Evolutionary conservation across 2,329 filamentous ascomycete species (phyloP).

Genomic region (Leptodontidium sp.): DNA sequence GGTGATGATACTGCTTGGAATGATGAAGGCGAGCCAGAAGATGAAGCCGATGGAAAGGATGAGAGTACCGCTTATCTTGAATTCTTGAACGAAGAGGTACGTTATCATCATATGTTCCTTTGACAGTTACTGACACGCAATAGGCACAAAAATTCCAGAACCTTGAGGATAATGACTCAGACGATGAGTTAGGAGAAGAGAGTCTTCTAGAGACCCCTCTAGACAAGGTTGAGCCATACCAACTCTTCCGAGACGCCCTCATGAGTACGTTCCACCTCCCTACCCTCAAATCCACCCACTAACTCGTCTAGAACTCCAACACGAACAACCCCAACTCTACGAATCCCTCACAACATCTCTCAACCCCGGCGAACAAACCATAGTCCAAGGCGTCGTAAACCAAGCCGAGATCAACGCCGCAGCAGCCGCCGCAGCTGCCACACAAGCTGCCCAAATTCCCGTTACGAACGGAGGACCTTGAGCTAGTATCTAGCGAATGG

Average conservation of each 20-base stretch:
- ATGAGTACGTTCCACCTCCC: slow-evolving; percentile 68
- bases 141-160: slow-evolving; percentile 85
- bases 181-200: slow-evolving; percentile 92
- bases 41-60: slow-evolving; percentile 46
- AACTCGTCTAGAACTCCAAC: slow-evolving; percentile 74
- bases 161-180: slow-evolving; percentile 72
- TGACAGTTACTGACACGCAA: slow-evolving; percentile 18
- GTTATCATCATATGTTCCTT: slow-evolving; percentile 37
- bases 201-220: slow-evolving; percentile 93
- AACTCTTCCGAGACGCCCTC: slow-evolving; percentile 83
- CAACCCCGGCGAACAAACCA: slow-evolving; percentile 78
- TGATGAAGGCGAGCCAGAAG: slow-evolving; percentile 66
- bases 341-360: slow-evolving; percentile 80
- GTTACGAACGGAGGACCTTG: slow-evolving; percentile 42
- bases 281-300: slow-evolving; percentile 21
- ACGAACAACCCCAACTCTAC: slow-evolving; percentile 91
- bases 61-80: slow-evolving; percentile 92
- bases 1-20: slow-evolving; percentile 85
- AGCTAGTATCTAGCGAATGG: slow-evolving; percentile 29
- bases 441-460: slow-evolving; percentile 27
- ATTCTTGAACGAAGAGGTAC: slow-evolving; percentile 90
- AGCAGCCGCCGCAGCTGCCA: slow-evolving; percentile 35
- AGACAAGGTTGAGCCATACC: slow-evolving; percentile 94
- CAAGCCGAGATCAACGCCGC: slow-evolving; percentile 45
- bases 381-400: slow-evolving; percentile 78